Evolutionary conservation across 345 rosid species (phyloP), one percentile per base, ranked within the genome.

Genomic region (Fremontodendron californicum): DNA sequence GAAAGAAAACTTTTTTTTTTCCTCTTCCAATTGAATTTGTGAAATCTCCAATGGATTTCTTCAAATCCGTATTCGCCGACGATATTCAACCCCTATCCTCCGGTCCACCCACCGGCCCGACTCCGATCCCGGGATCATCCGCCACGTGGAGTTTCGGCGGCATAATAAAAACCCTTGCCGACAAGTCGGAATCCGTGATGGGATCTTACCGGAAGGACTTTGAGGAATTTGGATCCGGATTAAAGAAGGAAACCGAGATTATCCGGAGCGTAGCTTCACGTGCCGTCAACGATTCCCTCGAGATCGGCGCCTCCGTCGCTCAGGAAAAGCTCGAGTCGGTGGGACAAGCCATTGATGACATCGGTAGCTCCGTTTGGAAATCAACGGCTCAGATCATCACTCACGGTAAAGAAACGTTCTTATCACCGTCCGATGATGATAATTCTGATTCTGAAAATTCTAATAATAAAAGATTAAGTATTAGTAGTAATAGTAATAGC

Each of bases 271-370:
- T 79, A 21, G 94, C 98, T 54, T 91, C 98, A 5, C 93, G 91
- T 52, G 94, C 93, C 78, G 89, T 92, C 76, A 87, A 79, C 71
- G 94, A 86, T 6, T 90, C 98, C 0, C 84, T 93, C 77, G 96
- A 93, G 57, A 81, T 85, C 63, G 93, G 96, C 40, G 92, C 96
- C 43, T 81, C 91, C 65, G 92, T 90, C 25, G 97, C 94, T 9
- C 97, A 90, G 74, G 94, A 90, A 55, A 90, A 94, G 5, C 88
- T 93, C 5, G 96, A 90, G 75, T 83, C 94, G 8, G 92, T 94
- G 6, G 96, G 96, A 39, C 92, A 90, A 66, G 91, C 90, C 27
- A 85, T 94, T 62, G 98, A 92, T 61, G 97, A 91, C n/a, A 87
- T 94, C 70, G 91, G 98, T 6, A 75, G 84, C 84, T 78, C 94